phyloP scores from a whole-genome alignment of 768 basidiomycete genomes.

The Mycena vulgaris region DNA sequence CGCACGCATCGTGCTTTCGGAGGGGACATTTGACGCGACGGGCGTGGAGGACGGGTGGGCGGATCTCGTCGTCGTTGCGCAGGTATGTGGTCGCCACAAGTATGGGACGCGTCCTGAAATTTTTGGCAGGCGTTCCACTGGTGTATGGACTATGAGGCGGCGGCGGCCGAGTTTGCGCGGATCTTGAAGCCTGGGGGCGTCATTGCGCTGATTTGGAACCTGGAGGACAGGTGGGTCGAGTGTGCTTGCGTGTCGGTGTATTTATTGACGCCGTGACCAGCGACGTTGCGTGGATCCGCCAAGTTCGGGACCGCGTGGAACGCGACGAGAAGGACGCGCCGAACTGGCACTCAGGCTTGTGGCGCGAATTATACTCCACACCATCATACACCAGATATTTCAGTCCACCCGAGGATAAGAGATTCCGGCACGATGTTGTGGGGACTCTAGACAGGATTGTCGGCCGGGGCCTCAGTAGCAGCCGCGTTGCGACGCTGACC shows the following conservation, averaged over 20 bases:
- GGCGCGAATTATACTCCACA: slow-evolving; percentile 68
- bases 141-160: slow-evolving; percentile 70
- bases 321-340: slow-evolving; percentile 66
- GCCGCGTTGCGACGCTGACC: slow-evolving; percentile 66
- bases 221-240: slow-evolving; percentile 44
- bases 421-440: slow-evolving; percentile 55
- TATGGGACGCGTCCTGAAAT: neutral
- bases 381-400: slow-evolving; percentile 62
- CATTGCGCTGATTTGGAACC: slow-evolving; percentile 76
- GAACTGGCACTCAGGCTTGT: slow-evolving; percentile 69
- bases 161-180: slow-evolving; percentile 70
- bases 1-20: slow-evolving; percentile 51
- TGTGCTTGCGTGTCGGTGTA: slow-evolving; percentile 38
- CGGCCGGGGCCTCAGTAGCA: slow-evolving; percentile 71
- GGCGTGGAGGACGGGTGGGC: slow-evolving; percentile 62
- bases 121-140: slow-evolving; percentile 76
- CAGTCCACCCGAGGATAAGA: slow-evolving; percentile 57
- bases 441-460: slow-evolving; percentile 60
- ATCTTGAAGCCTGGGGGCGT: slow-evolving; percentile 69
- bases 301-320: slow-evolving; percentile 66
- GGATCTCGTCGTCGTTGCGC: slow-evolving; percentile 67
- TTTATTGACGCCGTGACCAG: slow-evolving; percentile 48
- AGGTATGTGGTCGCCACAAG: slow-evolving; percentile 45
- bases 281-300: slow-evolving; percentile 61
- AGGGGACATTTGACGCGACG: slow-evolving; percentile 68